Conservation (phyloP, 176 grass and related monocot genomes). For the Juncus effusus region DNA sequence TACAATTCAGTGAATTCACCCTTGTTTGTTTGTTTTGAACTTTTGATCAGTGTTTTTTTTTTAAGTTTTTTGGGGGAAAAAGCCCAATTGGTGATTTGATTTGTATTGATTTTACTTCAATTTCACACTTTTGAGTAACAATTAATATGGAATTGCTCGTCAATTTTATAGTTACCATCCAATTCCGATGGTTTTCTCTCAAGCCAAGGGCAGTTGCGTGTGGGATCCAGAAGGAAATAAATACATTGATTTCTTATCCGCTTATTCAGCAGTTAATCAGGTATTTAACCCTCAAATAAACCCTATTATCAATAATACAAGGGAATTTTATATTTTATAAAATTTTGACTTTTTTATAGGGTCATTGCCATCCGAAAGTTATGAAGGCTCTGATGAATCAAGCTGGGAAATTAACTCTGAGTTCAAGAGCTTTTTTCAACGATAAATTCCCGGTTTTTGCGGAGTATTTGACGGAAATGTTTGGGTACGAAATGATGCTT, state of each 20-base stretch:
- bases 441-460: conserved; percentile 91
- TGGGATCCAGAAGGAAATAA: conserved; percentile 96
- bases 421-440: conserved; percentile 96
- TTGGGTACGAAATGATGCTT: conserved; percentile 95
- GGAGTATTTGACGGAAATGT: conserved; percentile 59
- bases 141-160: background rate
- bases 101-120: background rate
- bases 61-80: background rate
- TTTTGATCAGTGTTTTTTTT: background rate
- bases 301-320: background rate
- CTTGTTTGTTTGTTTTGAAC: background rate
- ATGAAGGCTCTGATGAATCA: conserved; percentile 75
- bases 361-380: conserved; percentile 91
- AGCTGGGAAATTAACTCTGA: conserved; percentile 79
- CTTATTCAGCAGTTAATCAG: conserved; percentile 98
- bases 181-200: conserved; percentile 87
- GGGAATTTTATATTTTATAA: background rate
- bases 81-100: too few species aligned
- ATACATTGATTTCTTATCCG: conserved; percentile 93
- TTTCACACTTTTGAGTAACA: background rate
- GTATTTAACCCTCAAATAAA: conserved; percentile 23
- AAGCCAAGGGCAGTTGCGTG: conserved; percentile 68
- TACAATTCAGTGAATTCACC: background rate
- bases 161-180: conserved; percentile 69
- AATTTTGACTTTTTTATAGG: conserved; percentile 34